Conservation (phyloP, 495 filamentous ascomycete genomes). For the Trichoderma erinaceum region DNA sequence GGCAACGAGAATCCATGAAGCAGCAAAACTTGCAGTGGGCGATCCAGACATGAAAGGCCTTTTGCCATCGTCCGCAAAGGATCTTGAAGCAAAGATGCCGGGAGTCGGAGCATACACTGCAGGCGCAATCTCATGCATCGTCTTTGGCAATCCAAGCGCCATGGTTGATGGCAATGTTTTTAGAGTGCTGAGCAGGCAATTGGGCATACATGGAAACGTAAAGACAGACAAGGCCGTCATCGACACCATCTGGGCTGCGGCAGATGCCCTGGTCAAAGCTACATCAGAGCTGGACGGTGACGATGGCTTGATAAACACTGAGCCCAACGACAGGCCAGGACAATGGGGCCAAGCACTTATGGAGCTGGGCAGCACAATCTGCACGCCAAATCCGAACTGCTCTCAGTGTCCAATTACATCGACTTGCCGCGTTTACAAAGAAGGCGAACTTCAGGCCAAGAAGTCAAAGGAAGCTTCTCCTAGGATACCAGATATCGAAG, state of each 20-base stretch:
- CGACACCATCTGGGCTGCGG: slow-evolving; percentile 38
- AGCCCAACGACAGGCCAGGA: slow-evolving; percentile 33
- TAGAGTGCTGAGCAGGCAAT: slow-evolving; percentile 38
- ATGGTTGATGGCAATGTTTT: slow-evolving; percentile 48
- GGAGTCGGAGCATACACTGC: slow-evolving; percentile 44
- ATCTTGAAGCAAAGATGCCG: slow-evolving; percentile 30
- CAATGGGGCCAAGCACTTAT: slow-evolving; percentile 44
- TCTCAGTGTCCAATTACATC: slow-evolving; percentile 33
- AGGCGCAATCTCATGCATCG: slow-evolving; percentile 41
- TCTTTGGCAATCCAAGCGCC: slow-evolving; percentile 36
- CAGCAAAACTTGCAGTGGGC: slow-evolving; percentile 30
- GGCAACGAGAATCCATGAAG: slow-evolving; percentile 35
- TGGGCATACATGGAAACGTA: slow-evolving; percentile 36
- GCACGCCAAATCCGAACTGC: slow-evolving; percentile 42
- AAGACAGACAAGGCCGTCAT: slow-evolving; percentile 34
- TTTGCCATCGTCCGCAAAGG: slow-evolving; percentile 28
- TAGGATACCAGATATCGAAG: slow-evolving; percentile 33
- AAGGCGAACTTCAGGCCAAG: slow-evolving; percentile 23
- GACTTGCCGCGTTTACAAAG: slow-evolving; percentile 38
- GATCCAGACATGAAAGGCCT: slow-evolving; percentile 25
- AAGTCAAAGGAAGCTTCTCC: background rate
- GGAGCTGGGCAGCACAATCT: slow-evolving; percentile 44
- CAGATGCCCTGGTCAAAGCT: slow-evolving; percentile 30
- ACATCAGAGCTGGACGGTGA: slow-evolving; percentile 17
- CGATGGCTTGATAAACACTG: background rate